phyloP scores from a whole-genome alignment of 345 rosid species.

The Fremontodendron californicum region DNA sequence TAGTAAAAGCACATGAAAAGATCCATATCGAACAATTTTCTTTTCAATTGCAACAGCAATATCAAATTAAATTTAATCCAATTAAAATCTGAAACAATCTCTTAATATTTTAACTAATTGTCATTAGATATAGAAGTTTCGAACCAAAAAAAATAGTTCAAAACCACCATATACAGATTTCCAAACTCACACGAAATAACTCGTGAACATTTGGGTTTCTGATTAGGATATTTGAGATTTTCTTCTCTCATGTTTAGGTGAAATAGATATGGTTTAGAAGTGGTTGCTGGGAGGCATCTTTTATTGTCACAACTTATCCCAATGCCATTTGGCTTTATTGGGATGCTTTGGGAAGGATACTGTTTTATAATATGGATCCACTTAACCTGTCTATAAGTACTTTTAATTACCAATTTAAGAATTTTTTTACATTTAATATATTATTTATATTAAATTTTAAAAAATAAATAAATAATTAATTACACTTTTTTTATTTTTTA shows the following conservation, averaged over 20 bases:
- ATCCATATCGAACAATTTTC: no score
- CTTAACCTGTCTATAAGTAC: no score
- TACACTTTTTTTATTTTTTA: no score
- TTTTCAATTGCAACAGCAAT: background rate
- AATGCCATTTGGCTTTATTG: background rate
- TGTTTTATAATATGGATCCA: background rate
- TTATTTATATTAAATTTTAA: no score
- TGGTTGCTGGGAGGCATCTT: background rate
- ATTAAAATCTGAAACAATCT: background rate
- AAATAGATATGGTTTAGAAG: slow-evolving; percentile 1
- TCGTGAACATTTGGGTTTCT: slow-evolving; percentile 14
- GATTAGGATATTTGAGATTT: background rate
- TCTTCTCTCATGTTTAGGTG: slow-evolving; percentile 10
- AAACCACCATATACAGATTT: background rate
- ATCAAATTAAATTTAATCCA: background rate
- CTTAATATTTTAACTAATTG: background rate
- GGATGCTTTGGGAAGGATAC: background rate
- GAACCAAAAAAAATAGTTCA: background rate
- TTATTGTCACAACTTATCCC: background rate
- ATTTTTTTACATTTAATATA: no score
- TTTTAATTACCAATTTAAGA: no score
- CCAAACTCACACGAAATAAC: slow-evolving; percentile 17
- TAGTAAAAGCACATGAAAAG: background rate
- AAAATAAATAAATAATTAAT: no score
- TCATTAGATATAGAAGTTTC: background rate